A percentile compares a stretch with the other conserved stretches of the same genome.
Evolutionary conservation across 345 rosid genomes (phyloP).

Genomic region (Diplotaxis tenuifolia): DNA sequence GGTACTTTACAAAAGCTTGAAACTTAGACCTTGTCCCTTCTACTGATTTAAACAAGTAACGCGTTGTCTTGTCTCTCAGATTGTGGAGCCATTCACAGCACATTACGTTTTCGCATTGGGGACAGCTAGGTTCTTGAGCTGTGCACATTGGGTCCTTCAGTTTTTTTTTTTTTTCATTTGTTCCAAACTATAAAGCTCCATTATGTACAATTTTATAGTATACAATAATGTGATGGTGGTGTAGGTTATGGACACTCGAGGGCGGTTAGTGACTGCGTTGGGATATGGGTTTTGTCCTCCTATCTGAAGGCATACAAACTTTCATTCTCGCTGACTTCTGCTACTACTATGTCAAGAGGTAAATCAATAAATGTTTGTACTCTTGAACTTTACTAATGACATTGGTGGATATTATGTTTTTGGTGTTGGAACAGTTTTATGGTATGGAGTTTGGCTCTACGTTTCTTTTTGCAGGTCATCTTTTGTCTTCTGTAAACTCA

Average conservation of each 20-base stretch:
- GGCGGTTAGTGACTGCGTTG: slow-evolving; percentile 68
- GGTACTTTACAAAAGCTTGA: slow-evolving; percentile 38
- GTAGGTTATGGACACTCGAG: slow-evolving; percentile 84
- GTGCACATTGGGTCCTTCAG: slow-evolving; percentile 97
- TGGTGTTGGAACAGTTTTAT: slow-evolving; percentile 40
- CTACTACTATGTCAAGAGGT: slow-evolving; percentile 86
- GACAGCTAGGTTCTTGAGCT: slow-evolving; percentile 84
- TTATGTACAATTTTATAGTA: too few relatives aligned
- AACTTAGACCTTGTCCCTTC: too few relatives aligned
- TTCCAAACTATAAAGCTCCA: neutral
- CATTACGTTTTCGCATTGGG: slow-evolving; percentile 92
- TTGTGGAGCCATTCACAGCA: slow-evolving; percentile 93
- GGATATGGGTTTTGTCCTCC: slow-evolving; percentile 81
- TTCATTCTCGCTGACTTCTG: slow-evolving; percentile 89
- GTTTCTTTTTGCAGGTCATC: slow-evolving; percentile 3
- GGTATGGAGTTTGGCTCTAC: slow-evolving; percentile 11
- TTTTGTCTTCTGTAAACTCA: slow-evolving; percentile 9
- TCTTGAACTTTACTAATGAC: neutral
- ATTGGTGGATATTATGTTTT: neutral
- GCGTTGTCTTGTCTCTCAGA: slow-evolving; percentile 44
- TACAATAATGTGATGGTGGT: neutral
- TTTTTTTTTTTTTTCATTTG: slow-evolving; percentile 42
- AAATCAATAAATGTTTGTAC: neutral
- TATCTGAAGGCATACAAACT: slow-evolving; percentile 84
- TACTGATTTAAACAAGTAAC: neutral